Evolutionary conservation across 345 rosid genomes (phyloP).

Genomic region (Arabis hirsuta): DNA sequence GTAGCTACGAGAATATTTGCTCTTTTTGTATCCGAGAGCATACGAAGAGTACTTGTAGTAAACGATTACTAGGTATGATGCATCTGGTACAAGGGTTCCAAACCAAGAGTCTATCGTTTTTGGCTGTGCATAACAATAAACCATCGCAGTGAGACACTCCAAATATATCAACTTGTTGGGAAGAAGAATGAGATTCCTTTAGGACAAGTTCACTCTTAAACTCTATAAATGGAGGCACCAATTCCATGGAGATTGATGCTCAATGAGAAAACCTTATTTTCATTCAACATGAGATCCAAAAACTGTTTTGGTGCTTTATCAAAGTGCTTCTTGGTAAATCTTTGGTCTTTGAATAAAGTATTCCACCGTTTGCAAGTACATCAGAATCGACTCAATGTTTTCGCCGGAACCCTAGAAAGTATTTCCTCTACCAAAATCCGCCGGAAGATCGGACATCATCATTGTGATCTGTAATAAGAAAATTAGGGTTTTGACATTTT

Average conservation of each 20-base stretch:
- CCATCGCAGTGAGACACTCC: too few relatives aligned
- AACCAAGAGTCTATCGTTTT: too few relatives aligned
- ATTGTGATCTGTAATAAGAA: background rate
- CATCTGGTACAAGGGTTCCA: background rate
- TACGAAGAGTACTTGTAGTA: background rate
- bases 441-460: background rate
- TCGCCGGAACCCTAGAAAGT: background rate
- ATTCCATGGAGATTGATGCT: too few relatives aligned
- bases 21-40: background rate
- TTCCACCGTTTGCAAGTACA: constrained; percentile 1
- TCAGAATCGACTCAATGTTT: background rate
- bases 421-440: background rate
- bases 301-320: background rate
- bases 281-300: background rate
- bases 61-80: background rate
- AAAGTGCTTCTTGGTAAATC: background rate
- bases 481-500: too few relatives aligned
- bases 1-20: background rate
- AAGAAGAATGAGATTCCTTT: too few relatives aligned
- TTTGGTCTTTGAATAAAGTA: background rate
- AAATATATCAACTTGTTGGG: too few relatives aligned
- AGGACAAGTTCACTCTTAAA: too few relatives aligned
- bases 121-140: too few relatives aligned
- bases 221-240: too few relatives aligned
- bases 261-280: background rate